Percentiles rank a stretch among this genome's conserved stretches.
phyloP scores from a whole-genome alignment of 805 yeast species.

The Debaryomyces prosopidis region DNA sequence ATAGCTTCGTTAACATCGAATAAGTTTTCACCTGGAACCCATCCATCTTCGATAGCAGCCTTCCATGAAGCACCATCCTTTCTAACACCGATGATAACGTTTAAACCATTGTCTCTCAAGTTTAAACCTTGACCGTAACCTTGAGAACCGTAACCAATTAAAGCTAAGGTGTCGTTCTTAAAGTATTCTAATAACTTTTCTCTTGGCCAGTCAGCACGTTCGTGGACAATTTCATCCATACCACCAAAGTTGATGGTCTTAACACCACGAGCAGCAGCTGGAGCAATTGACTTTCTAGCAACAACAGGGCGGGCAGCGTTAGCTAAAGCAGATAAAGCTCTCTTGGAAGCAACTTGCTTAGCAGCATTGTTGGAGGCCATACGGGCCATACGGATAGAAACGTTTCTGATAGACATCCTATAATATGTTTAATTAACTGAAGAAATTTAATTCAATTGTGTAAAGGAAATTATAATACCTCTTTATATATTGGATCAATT shows the following conservation, averaged over 20 bases:
- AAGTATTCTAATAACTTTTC: conserved; percentile 94
- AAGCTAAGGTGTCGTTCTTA: conserved; percentile 96
- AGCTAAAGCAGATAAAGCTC: conserved; percentile 62
- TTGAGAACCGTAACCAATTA: conserved; percentile 99
- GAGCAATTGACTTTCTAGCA: conserved; percentile 37
- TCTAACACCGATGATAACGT: conserved; percentile 97
- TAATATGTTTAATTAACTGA: not conserved
- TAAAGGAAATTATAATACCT: conserved; percentile 2
- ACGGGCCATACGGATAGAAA: conserved; percentile 48
- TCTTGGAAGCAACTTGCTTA: conserved; percentile 54
- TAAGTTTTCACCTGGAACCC: conserved; percentile 99
- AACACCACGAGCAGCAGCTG: conserved; percentile 79
- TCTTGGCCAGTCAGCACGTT: conserved; percentile 99
- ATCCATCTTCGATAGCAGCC: conserved; percentile 98
- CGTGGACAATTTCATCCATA: conserved; percentile 92
- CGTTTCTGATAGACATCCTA: conserved; percentile 46
- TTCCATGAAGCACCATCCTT: conserved; percentile 99
- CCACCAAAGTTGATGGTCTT: conserved; percentile 98
- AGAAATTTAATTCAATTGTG: conserved; percentile 2
- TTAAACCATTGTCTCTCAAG: conserved; percentile 98
- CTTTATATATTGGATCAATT: conserved; percentile 3
- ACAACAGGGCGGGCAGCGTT: conserved; percentile 47
- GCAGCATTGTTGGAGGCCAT: conserved; percentile 43
- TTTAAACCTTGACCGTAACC: conserved; percentile 99
- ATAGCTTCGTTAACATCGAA: conserved; percentile 95